Percentiles rank a stretch among this genome's conserved stretches.
Evolutionary conservation across 805 yeast genomes (phyloP).

Genomic region (Candida oleophila): DNA sequence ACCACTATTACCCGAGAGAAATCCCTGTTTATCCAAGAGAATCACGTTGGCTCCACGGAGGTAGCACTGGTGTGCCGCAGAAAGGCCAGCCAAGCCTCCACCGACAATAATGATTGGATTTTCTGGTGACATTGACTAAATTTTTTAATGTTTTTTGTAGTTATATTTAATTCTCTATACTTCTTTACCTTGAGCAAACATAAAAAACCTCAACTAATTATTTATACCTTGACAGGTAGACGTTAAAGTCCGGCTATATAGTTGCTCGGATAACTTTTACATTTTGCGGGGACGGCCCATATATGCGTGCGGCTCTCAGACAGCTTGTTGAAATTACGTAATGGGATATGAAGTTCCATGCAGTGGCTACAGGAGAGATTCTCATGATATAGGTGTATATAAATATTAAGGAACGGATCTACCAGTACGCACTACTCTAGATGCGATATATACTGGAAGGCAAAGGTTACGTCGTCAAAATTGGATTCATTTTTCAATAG

Average conservation of each 20-base stretch:
- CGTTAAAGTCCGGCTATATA: too few species aligned
- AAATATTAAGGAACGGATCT: too few species aligned
- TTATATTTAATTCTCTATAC: too few species aligned
- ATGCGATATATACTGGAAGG: slow-evolving; percentile 93
- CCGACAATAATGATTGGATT: slow-evolving; percentile 56
- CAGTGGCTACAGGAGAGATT: background rate
- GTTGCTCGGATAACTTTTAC: background rate
- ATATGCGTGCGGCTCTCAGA: background rate
- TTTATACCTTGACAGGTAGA: background rate
- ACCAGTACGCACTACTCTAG: slow-evolving; percentile 13
- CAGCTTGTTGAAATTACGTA: background rate
- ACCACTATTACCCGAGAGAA: slow-evolving; percentile 63
- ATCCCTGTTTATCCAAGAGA: slow-evolving; percentile 58
- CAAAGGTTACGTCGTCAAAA: slow-evolving; percentile 72
- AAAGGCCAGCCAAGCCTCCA: slow-evolving; percentile 63
- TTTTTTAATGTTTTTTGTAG: too few species aligned
- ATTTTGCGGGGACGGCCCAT: background rate
- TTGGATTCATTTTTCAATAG: slow-evolving; percentile 72
- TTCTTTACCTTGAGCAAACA: background rate
- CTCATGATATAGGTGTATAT: too few species aligned
- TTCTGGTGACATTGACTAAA: slow-evolving; percentile 15
- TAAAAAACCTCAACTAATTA: background rate
- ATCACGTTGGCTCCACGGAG: slow-evolving; percentile 53
- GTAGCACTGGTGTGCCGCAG: slow-evolving; percentile 59
- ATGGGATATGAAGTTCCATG: background rate